Percentiles rank a stretch among this genome's conserved stretches.
phyloP scores from a whole-genome alignment of 495 filamentous ascomycete species.

The Cercophora newfieldiana region DNA sequence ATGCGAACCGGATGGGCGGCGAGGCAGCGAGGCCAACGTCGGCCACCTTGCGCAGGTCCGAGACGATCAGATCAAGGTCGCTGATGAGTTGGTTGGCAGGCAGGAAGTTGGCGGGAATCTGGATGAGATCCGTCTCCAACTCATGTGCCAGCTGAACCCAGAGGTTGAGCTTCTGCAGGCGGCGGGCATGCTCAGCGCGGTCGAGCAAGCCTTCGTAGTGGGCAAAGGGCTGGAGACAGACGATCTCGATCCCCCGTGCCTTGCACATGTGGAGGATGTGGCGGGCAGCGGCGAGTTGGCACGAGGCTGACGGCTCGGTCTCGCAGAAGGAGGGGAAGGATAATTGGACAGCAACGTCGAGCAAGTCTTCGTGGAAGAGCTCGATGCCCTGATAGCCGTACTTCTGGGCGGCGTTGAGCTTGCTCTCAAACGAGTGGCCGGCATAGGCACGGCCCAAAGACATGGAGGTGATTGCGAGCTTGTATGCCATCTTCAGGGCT shows the following conservation, averaged over 20 bases:
- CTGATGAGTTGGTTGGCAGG: conserved; percentile 56
- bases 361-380: conserved; percentile 78
- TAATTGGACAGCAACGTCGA: conserved; percentile 52
- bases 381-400: conserved; percentile 73
- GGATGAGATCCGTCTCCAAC: conserved; percentile 68
- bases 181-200: conserved; percentile 55
- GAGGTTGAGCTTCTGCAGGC: conserved; percentile 62
- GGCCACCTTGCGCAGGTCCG: conserved; percentile 64
- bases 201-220: conserved; percentile 77
- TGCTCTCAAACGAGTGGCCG: conserved; percentile 60
- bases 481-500: conserved; percentile 34
- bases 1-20: conserved; percentile 68
- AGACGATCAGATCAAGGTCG: conserved; percentile 58
- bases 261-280: conserved; percentile 58
- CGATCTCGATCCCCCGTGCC: conserved; percentile 57
- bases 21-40: conserved; percentile 58
- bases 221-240: conserved; percentile 77
- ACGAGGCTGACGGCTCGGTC: conserved; percentile 32
- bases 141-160: conserved; percentile 69
- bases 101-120: conserved; percentile 73
- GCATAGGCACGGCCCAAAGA: conserved; percentile 62
- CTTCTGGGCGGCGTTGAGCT: conserved; percentile 63
- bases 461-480: conserved; percentile 65
- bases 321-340: conserved; percentile 27
- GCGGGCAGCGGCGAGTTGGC: conserved; percentile 59